Conservation (phyloP, 2,329 filamentous ascomycete genomes). For the Colletotrichum higginsianum region DNA sequence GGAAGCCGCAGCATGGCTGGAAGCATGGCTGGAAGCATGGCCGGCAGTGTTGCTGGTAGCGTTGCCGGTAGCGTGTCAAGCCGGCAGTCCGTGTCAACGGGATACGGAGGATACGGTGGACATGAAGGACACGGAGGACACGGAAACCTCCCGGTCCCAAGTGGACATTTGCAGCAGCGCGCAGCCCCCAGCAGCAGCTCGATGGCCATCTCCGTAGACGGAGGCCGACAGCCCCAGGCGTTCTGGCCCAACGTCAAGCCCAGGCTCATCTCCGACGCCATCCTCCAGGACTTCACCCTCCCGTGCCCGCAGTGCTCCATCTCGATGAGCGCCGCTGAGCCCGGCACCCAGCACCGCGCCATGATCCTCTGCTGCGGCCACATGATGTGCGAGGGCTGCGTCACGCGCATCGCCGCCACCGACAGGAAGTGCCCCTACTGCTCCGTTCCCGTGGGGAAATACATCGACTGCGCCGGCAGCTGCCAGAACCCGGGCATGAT, state of each 20-base stretch:
- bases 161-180: not conserved
- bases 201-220: not conserved
- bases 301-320: constrained; percentile 34
- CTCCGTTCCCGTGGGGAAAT: constrained; percentile 24
- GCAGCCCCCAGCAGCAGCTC: not conserved
- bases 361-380: constrained; percentile 41
- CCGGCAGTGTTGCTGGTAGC: not conserved
- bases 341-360: constrained; percentile 27
- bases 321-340: constrained; percentile 22
- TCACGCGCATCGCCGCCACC: constrained; percentile 25
- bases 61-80: not conserved
- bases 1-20: not conserved
- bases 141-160: not conserved
- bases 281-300: constrained; percentile 16
- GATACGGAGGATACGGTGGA: not conserved
- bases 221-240: not conserved
- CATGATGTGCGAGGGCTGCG: constrained; percentile 34
- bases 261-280: constrained; percentile 1
- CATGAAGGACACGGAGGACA: not conserved
- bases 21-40: not conserved
- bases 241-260: constrained; percentile 37
- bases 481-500: constrained; percentile 17
- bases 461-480: constrained; percentile 18
- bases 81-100: not conserved
- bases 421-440: constrained; percentile 36